Conservation (phyloP, 1,139 yeast genomes). For the Diutina scorzettiae region DNA sequence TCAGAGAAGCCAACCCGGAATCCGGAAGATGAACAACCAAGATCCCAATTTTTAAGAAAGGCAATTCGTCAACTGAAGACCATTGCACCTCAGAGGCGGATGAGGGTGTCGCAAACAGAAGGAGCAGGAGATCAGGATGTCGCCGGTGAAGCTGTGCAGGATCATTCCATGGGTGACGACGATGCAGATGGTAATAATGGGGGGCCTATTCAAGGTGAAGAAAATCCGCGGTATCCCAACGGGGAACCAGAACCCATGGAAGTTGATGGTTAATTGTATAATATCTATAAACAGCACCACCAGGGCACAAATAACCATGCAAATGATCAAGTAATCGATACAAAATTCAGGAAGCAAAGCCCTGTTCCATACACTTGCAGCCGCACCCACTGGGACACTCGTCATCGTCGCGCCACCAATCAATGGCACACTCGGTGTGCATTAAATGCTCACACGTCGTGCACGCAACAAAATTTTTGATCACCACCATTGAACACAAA, state of each 20-base stretch:
- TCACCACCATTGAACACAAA: constrained; percentile 50
- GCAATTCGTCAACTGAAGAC: not conserved
- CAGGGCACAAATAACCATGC: too few relatives aligned
- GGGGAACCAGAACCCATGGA: not conserved
- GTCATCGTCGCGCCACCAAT: constrained; percentile 54
- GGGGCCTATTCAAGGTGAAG: too few relatives aligned
- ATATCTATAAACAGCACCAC: not conserved
- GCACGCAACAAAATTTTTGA: constrained; percentile 57
- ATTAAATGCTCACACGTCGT: constrained; percentile 64
- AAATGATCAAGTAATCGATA: too few relatives aligned
- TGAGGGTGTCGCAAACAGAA: not conserved
- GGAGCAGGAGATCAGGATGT: too few relatives aligned
- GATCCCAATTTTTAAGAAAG: not conserved
- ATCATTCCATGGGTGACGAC: too few relatives aligned
- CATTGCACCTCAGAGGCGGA: not conserved
- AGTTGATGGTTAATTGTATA: not conserved
- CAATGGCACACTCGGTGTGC: constrained; percentile 67
- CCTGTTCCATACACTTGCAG: constrained; percentile 42
- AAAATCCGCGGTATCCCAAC: too few relatives aligned
- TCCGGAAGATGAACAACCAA: not conserved
- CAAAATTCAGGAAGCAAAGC: too few relatives aligned
- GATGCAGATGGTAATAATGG: too few relatives aligned
- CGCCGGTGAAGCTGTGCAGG: too few relatives aligned
- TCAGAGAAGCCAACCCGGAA: not conserved
- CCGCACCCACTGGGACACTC: constrained; percentile 93